Conservation (phyloP, 2,329 filamentous ascomycete species). For the Hymenoscyphus albidus region DNA sequence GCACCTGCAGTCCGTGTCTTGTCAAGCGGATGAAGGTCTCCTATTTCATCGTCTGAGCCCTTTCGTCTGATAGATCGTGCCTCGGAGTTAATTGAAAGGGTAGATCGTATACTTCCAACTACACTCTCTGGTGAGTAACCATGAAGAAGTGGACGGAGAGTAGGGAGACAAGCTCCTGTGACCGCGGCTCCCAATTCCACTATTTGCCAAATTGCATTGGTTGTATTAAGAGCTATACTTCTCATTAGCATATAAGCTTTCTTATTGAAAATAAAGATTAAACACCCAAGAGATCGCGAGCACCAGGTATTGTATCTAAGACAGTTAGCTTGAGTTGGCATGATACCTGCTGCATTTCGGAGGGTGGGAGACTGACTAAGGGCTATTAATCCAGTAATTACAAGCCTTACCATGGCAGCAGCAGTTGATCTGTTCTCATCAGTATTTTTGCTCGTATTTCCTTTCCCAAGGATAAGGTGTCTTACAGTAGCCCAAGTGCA, state of each 20-base stretch:
- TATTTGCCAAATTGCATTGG: not conserved
- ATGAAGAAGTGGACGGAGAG: slow-evolving; percentile 1
- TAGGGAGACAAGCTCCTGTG: not conserved
- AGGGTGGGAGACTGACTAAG: not conserved
- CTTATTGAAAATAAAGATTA: no score
- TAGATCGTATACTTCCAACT: not conserved
- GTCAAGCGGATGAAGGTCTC: not conserved
- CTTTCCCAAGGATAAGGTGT: not conserved
- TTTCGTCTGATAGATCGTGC: not conserved
- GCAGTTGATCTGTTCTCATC: not conserved
- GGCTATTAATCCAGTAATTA: not conserved
- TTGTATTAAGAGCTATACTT: not conserved
- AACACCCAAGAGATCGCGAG: not conserved
- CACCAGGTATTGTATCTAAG: not conserved
- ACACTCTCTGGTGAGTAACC: slow-evolving; percentile 3
- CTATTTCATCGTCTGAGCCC: not conserved
- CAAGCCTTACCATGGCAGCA: not conserved
- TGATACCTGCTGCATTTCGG: not conserved
- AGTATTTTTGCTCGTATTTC: not conserved
- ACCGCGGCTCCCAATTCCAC: not conserved
- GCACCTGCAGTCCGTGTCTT: not conserved
- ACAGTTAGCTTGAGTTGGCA: not conserved
- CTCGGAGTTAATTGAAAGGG: not conserved
- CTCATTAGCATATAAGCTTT: not conserved
- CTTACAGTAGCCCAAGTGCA: not conserved